A percentile compares a stretch with the other conserved stretches of the same genome.
These are phyloP conservation scores for Sporisorium exsertum DNA, from an alignment of 1,284 basidiomycete genomes.

Conservation along the genomic window DNA sequence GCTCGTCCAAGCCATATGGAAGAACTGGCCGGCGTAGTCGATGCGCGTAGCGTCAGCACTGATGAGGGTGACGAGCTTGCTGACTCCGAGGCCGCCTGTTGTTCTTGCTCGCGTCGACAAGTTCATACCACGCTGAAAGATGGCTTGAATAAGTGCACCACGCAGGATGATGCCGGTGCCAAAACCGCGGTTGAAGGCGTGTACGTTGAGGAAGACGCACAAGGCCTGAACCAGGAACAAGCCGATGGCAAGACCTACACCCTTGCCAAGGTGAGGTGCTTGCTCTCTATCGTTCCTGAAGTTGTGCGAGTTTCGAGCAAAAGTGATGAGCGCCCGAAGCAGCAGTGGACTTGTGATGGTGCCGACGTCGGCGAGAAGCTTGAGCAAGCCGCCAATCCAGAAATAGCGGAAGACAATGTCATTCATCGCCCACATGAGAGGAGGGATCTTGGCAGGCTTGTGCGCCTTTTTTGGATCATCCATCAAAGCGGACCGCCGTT, in stretches of 20 bases:
- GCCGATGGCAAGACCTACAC: slow-evolving; percentile 80
- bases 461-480: slow-evolving; percentile 11
- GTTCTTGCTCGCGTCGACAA: slow-evolving; percentile 30
- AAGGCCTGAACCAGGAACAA: slow-evolving; percentile 43
- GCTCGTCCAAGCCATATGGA: slow-evolving; percentile 52
- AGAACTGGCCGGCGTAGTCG: slow-evolving; percentile 47
- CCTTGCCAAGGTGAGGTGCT: slow-evolving; percentile 73
- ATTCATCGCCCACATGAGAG: slow-evolving; percentile 39
- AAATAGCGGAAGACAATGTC: slow-evolving; percentile 42
- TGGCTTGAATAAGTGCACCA: slow-evolving; percentile 39
- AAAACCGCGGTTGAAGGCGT: slow-evolving; percentile 45
- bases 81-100: slow-evolving; percentile 71
- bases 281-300: slow-evolving; percentile 71
- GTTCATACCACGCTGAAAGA: slow-evolving; percentile 37
- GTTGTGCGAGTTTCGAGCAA: slow-evolving; percentile 77
- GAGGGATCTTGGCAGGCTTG: slow-evolving; percentile 28
- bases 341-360: slow-evolving; percentile 50
- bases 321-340: slow-evolving; percentile 77
- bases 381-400: slow-evolving; percentile 45
- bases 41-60: slow-evolving; percentile 70
- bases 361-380: slow-evolving; percentile 27
- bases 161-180: slow-evolving; percentile 42
- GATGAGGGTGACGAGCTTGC: slow-evolving; percentile 80
- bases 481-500: neutral
- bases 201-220: slow-evolving; percentile 43